Conservation (phyloP, 495 filamentous ascomycete species). For the Poronia punctata region DNA sequence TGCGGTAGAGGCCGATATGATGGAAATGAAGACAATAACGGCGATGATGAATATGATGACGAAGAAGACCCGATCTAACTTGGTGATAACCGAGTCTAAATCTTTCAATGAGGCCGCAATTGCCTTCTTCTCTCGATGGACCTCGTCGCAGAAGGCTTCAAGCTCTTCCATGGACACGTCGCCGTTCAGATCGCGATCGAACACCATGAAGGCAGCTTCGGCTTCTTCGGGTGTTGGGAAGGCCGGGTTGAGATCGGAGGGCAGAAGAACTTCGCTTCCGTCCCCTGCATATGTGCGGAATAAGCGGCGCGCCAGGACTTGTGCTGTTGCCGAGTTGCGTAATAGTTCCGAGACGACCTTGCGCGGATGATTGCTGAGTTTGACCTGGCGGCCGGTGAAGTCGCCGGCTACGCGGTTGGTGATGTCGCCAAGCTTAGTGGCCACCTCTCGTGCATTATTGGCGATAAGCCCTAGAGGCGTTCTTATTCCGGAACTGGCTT, state of each 20-base stretch:
- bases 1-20: slow-evolving; percentile 84
- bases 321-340: slow-evolving; percentile 62
- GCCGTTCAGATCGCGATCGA: slow-evolving; percentile 94
- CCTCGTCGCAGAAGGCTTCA: slow-evolving; percentile 88
- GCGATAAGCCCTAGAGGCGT: slow-evolving; percentile 68
- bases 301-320: slow-evolving; percentile 83
- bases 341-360: slow-evolving; percentile 79
- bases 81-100: slow-evolving; percentile 88
- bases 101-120: slow-evolving; percentile 94
- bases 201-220: slow-evolving; percentile 85
- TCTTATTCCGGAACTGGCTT: slow-evolving; percentile 48
- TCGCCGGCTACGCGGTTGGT: slow-evolving; percentile 90
- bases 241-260: slow-evolving; percentile 69
- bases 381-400: slow-evolving; percentile 76
- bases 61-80: slow-evolving; percentile 80
- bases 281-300: slow-evolving; percentile 81
- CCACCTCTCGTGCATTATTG: slow-evolving; percentile 61
- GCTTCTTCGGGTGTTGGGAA: slow-evolving; percentile 85
- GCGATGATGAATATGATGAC: slow-evolving; percentile 76
- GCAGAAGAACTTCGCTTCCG: slow-evolving; percentile 65
- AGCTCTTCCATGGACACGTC: slow-evolving; percentile 96
- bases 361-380: slow-evolving; percentile 69
- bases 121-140: slow-evolving; percentile 89
- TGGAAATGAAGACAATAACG: slow-evolving; percentile 75
- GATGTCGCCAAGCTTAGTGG: slow-evolving; percentile 77